Percentiles rank a stretch among this genome's conserved stretches.
These are phyloP conservation scores for Gossypium turneri DNA, from an alignment of 345 rosid species.

Conservation along the genomic window DNA sequence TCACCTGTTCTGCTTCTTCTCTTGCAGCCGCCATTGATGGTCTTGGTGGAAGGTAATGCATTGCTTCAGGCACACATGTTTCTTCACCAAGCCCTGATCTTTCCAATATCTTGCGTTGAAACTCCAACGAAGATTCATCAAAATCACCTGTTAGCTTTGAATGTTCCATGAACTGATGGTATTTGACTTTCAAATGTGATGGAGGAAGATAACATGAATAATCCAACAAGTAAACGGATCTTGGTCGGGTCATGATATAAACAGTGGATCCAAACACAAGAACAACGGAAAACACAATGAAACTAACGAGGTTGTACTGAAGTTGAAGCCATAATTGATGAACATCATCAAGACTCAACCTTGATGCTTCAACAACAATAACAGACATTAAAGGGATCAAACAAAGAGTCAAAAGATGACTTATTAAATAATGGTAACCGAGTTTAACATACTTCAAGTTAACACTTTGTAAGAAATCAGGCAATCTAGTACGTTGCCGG, in stretches of 20 bases:
- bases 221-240: conserved; percentile 73
- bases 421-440: conserved; percentile 79
- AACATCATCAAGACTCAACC: conserved; percentile 56
- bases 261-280: conserved; percentile 71
- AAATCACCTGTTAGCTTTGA: conserved; percentile 65
- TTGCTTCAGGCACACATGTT: conserved; percentile 74
- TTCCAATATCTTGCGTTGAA: conserved; percentile 77
- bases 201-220: conserved; percentile 82
- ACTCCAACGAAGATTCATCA: conserved; percentile 79
- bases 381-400: conserved; percentile 66
- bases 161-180: conserved; percentile 69
- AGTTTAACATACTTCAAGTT: conserved; percentile 85
- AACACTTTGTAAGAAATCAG: conserved; percentile 84
- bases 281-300: conserved; percentile 58
- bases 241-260: conserved; percentile 80
- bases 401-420: conserved; percentile 66
- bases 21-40: conserved; percentile 85
- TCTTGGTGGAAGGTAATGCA: conserved; percentile 69
- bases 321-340: conserved; percentile 78
- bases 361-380: conserved; percentile 49
- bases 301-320: conserved; percentile 70
- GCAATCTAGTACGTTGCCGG: conserved; percentile 55
- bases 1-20: conserved; percentile 89
- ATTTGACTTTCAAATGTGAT: conserved; percentile 44
- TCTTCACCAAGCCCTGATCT: conserved; percentile 92